Conservation (phyloP, 2,329 filamentous ascomycete genomes). For the Fusarium decemcellulare region DNA sequence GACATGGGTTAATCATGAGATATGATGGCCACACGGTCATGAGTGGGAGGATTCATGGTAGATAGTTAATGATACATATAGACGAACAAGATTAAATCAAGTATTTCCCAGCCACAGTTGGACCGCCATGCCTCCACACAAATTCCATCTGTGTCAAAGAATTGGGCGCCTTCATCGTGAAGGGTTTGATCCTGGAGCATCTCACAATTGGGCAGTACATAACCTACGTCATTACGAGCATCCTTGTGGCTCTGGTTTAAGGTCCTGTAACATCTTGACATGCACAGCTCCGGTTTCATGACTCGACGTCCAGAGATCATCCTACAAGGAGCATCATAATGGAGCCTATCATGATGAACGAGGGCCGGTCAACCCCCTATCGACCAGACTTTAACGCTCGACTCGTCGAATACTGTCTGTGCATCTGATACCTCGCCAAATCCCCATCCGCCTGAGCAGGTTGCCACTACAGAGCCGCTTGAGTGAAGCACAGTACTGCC, state of each 20-base stretch:
- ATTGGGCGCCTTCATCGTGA: neutral
- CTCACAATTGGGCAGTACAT: too few relatives aligned
- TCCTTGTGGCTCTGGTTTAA: neutral
- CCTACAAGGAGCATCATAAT: too few relatives aligned
- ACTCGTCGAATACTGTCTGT: constrained; percentile 43
- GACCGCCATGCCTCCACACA: too few relatives aligned
- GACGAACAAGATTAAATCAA: constrained; percentile 13
- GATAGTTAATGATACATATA: constrained; percentile 33
- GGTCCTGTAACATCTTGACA: neutral
- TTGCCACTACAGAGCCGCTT: constrained; percentile 69
- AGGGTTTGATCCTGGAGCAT: neutral
- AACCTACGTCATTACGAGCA: neutral
- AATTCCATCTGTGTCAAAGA: too few relatives aligned
- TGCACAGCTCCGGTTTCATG: neutral
- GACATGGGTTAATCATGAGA: constrained; percentile 29
- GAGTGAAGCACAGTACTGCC: constrained; percentile 66
- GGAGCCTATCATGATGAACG: neutral
- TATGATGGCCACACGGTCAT: constrained; percentile 37
- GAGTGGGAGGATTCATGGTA: constrained; percentile 22
- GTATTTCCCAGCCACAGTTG: neutral
- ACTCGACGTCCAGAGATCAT: neutral
- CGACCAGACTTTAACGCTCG: constrained; percentile 45
- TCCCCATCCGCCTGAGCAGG: constrained; percentile 70
- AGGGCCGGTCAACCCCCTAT: constrained; percentile 33
- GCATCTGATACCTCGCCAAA: constrained; percentile 18